Percentiles rank a stretch among this genome's conserved stretches.
phyloP scores from a whole-genome alignment of 2,329 filamentous ascomycete species.

The Amesomyces nigricolor region DNA sequence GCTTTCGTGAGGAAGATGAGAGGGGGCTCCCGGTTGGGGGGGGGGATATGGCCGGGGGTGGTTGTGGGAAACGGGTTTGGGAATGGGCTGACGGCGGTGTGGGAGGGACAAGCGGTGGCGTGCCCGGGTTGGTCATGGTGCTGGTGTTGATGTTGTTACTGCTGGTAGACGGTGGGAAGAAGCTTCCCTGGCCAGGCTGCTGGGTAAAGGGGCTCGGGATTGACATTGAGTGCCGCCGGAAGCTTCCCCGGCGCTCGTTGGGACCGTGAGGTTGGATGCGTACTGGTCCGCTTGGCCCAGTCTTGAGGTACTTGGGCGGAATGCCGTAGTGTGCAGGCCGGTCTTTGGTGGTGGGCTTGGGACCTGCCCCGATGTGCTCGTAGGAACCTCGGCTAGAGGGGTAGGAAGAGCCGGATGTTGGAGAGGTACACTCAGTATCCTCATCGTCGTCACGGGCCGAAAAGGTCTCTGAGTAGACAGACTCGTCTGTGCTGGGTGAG shows the following conservation, averaged over 20 bases:
- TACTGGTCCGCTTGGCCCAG: neutral
- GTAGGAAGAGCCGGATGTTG: neutral
- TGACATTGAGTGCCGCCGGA: neutral
- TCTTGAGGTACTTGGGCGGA: neutral
- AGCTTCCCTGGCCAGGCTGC: neutral
- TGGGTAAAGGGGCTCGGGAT: neutral
- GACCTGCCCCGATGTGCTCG: neutral
- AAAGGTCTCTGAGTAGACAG: slow-evolving; percentile 7
- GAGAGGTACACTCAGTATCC: slow-evolving; percentile 3
- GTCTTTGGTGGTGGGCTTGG: neutral
- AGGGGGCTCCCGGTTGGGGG: too few relatives aligned
- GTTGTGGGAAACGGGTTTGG: neutral
- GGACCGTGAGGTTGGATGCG: slow-evolving; percentile 1
- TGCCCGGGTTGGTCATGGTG: neutral
- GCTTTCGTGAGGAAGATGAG: neutral
- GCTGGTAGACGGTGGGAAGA: neutral
- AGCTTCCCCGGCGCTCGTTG: neutral
- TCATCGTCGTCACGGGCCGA: slow-evolving; percentile 6
- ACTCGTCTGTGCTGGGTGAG: slow-evolving; percentile 14
- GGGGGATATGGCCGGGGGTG: neutral
- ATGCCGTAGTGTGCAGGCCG: slow-evolving; percentile 7
- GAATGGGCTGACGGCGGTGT: neutral
- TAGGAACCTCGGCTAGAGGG: neutral
- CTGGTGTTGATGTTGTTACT: neutral
- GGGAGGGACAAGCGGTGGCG: neutral